Evolutionary conservation across 2,329 filamentous ascomycete species (phyloP).

Genomic region (Penicillium sp.): DNA sequence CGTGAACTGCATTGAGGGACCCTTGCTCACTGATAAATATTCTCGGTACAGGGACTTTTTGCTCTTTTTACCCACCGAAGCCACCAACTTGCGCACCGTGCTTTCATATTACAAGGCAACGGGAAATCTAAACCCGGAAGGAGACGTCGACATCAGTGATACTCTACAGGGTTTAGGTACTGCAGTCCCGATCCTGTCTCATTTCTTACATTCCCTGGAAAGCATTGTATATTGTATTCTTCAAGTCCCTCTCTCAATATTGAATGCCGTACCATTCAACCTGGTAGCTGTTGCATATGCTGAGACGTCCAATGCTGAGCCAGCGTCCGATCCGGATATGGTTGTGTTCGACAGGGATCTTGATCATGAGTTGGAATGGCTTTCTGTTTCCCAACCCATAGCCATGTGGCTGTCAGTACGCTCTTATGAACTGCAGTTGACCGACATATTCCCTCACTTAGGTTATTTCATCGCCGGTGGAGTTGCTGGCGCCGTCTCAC

Average conservation of each 20-base stretch:
- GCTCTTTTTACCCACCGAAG: slow-evolving; percentile 73
- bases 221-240: slow-evolving; percentile 34
- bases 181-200: slow-evolving; percentile 39
- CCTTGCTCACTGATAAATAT: slow-evolving; percentile 13
- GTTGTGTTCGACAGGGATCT: slow-evolving; percentile 24
- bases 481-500: slow-evolving; percentile 87
- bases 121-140: slow-evolving; percentile 85
- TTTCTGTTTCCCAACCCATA: slow-evolving; percentile 38
- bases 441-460: slow-evolving; percentile 50
- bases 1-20: background rate
- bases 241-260: slow-evolving; percentile 29
- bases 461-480: slow-evolving; percentile 98
- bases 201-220: slow-evolving; percentile 30
- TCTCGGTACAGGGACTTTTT: slow-evolving; percentile 71
- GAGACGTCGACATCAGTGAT: slow-evolving; percentile 90
- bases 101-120: slow-evolving; percentile 89
- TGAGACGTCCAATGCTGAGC: slow-evolving; percentile 22
- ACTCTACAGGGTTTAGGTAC: slow-evolving; percentile 91
- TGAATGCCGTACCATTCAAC: slow-evolving; percentile 27
- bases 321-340: slow-evolving; percentile 27
- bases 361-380: slow-evolving; percentile 39
- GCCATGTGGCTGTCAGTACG: slow-evolving; percentile 42
- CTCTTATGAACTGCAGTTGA: slow-evolving; percentile 45
- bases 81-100: slow-evolving; percentile 68
- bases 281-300: slow-evolving; percentile 29